Evolutionary conservation across 805 yeast genomes (phyloP).

Genomic region (Nakazawaea wickerhamii): DNA sequence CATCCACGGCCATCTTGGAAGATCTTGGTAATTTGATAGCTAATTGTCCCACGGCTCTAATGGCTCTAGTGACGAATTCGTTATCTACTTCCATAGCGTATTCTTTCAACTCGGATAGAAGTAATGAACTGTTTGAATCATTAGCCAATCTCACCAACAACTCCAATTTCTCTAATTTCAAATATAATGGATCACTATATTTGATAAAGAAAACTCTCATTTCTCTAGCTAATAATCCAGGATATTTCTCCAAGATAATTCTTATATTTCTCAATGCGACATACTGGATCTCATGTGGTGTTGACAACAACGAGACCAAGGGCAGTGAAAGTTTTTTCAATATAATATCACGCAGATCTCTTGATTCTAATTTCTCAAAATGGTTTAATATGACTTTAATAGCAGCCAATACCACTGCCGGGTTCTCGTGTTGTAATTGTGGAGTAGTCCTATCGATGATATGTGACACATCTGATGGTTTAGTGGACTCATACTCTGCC

Average conservation of each 20-base stretch:
- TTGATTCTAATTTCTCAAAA: constrained; percentile 39
- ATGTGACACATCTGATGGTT: constrained; percentile 65
- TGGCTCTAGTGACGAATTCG: constrained; percentile 63
- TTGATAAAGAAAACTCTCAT: constrained; percentile 86
- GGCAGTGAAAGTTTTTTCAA: constrained; percentile 78
- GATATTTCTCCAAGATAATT: constrained; percentile 84
- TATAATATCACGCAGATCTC: constrained; percentile 36
- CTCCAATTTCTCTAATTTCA: constrained; percentile 73
- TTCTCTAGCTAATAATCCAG: constrained; percentile 70
- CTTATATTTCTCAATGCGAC: constrained; percentile 89
- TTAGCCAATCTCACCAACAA: constrained; percentile 65
- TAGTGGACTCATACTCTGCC: constrained; percentile 58
- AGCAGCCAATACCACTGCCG: constrained; percentile 86
- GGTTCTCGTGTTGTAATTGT: constrained; percentile 94
- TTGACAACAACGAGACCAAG: constrained; percentile 77
- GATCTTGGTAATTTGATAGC: constrained; percentile 57
- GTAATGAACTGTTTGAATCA: constrained; percentile 49
- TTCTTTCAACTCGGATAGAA: constrained; percentile 69
- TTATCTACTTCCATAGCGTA: constrained; percentile 84
- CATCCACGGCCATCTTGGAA: constrained; percentile 53
- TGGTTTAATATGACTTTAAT: constrained; percentile 77
- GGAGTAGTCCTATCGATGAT: constrained; percentile 89
- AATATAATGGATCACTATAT: constrained; percentile 75
- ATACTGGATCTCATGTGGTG: constrained; percentile 92
- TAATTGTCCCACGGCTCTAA: constrained; percentile 64